phyloP scores from a whole-genome alignment of 2,329 filamentous ascomycete genomes.

The Dendryphion nanum region DNA sequence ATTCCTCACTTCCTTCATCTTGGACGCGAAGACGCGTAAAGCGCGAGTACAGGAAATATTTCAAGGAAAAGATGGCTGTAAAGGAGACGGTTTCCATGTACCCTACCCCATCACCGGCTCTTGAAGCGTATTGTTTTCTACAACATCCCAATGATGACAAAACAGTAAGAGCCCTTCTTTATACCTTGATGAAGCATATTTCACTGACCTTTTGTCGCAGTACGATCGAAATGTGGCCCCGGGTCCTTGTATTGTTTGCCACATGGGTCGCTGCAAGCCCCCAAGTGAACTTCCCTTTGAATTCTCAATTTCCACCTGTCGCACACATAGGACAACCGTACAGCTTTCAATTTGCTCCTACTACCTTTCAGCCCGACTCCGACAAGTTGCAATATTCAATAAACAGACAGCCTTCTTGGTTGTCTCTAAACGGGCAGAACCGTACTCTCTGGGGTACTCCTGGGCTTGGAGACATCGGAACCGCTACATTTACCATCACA shows the following conservation, averaged over 20 bases:
- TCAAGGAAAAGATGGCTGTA: slow-evolving; percentile 30
- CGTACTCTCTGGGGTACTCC: slow-evolving; percentile 73
- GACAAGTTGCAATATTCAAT: slow-evolving; percentile 65
- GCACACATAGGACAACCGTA: slow-evolving; percentile 68
- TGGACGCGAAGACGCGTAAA: slow-evolving; percentile 20
- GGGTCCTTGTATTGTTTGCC: slow-evolving; percentile 15
- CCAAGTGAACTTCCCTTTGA: slow-evolving; percentile 67
- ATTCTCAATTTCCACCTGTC: slow-evolving; percentile 79
- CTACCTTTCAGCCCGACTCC: slow-evolving; percentile 67
- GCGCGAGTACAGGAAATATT: slow-evolving; percentile 20
- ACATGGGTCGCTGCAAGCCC: slow-evolving; percentile 17
- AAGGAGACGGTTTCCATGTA: slow-evolving; percentile 19
- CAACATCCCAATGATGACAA: slow-evolving; percentile 13
- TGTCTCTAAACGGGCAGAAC: slow-evolving; percentile 65
- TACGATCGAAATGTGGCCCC: slow-evolving; percentile 17
- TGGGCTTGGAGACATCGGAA: slow-evolving; percentile 54
- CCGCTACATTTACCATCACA: slow-evolving; percentile 62
- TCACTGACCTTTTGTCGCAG: not conserved
- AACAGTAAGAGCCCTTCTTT: slow-evolving; percentile 12
- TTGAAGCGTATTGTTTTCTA: not conserved
- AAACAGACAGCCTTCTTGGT: slow-evolving; percentile 66
- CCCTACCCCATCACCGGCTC: slow-evolving; percentile 13
- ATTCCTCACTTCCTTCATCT: slow-evolving; percentile 28
- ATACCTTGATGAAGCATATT: too few species aligned
- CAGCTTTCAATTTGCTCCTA: slow-evolving; percentile 67